Base-by-base conservation (phyloP, 768 basidiomycete species). In the Russula sp. region DNA sequence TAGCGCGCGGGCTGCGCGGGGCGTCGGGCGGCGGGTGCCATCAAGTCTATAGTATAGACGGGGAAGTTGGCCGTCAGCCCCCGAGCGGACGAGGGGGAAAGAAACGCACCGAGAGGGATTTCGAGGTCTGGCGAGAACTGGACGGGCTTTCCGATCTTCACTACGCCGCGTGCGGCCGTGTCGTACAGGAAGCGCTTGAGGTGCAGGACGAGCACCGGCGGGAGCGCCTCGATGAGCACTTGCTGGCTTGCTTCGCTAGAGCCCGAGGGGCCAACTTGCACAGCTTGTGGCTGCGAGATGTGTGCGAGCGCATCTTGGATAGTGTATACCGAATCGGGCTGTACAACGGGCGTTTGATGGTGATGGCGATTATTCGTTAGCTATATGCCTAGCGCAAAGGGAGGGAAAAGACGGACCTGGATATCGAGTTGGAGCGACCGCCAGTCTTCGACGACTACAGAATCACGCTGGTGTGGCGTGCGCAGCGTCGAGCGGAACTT, bases 161-260 rank as follows among this genome's bases (percentile, higher is more conserved):
- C 88, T 2, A 92, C 91, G 32, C 87, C 90, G 13, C 83, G 83
- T 0, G 84, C 84, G 14, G 75, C 77, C 4, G 83, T 81, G 69
- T 95, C 94, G 71, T 94, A 98, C 55, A 85, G 78, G 77, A 98
- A 98, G 45, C 95, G 77, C 74, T 98, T 97, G 71, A 97, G 79
- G 70, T 97, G 94, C 18, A 97, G 77, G 32, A 96, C 84, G 53
- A 98, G 78, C 11, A 96, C 83, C 0, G 87, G 86, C 3, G 95
- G 95, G 9, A 94, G 80, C 0, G 84, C 78, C 35, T 97, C 95
- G 61, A 98, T 85, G 58, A 88, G 84, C 4, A 86, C 80, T 54
- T 82, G 83, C 70, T 87, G 86, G 0, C 76, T 82, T 7, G 89
- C 94, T 40, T 95, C 91, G 27, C 88, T 78, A 37, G 82, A 82